phyloP scores from a whole-genome alignment of 768 basidiomycete genomes.

The Lactarius hatsudake region DNA sequence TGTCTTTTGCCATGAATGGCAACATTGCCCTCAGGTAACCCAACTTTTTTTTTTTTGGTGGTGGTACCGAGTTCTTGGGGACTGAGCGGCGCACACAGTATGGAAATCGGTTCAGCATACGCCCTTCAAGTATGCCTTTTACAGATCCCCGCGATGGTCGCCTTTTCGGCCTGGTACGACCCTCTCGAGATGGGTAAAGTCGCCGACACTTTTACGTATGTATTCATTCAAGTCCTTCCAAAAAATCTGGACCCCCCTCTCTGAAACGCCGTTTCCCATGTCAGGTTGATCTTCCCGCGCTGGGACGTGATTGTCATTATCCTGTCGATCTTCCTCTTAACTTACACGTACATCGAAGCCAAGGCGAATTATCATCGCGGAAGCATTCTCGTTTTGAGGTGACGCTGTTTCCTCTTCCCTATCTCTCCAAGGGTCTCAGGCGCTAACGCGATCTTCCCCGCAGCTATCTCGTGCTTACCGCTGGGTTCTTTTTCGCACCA shows the following conservation, averaged over 20 bases:
- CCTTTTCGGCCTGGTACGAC: conserved; percentile 94
- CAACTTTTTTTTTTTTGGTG: background rate
- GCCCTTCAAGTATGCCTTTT: conserved; percentile 96
- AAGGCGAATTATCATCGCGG: conserved; percentile 98
- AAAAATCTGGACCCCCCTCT: background rate
- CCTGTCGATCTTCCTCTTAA: conserved; percentile 94
- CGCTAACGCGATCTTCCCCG: background rate
- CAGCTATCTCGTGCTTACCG: conserved; percentile 87
- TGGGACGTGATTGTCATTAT: conserved; percentile 97
- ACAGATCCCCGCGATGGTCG: conserved; percentile 98
- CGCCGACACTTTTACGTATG: conserved; percentile 92
- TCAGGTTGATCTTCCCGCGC: conserved; percentile 92
- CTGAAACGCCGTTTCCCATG: conserved; percentile 1
- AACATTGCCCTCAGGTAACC: conserved; percentile 92
- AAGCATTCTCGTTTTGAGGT: conserved; percentile 93
- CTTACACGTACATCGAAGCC: conserved; percentile 99
- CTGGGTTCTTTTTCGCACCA: conserved; percentile 93
- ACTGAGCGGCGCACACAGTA: conserved; percentile 48
- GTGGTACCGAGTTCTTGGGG: background rate
- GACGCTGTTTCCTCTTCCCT: background rate
- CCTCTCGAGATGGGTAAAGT: conserved; percentile 82
- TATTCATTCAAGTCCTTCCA: conserved; percentile 20
- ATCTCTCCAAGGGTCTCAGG: background rate
- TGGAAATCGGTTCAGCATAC: conserved; percentile 99
- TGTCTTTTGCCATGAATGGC: conserved; percentile 94